Evolutionary conservation across 2,329 filamentous ascomycete genomes (phyloP), one percentile per base, ranked within the genome.

Genomic region (Ustulina deusta): DNA sequence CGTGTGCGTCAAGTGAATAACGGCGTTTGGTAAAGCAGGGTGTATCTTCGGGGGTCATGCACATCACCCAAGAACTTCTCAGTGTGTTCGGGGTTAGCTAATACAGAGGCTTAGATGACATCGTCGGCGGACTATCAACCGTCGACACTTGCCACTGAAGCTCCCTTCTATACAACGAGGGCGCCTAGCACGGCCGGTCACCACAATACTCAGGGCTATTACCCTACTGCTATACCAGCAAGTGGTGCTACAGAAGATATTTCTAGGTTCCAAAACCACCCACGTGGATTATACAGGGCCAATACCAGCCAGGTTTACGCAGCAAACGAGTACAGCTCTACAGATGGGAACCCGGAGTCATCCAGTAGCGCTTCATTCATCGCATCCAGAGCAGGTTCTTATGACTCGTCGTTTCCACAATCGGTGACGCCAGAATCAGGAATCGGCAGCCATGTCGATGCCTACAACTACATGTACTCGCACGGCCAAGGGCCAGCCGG

Each of bases 401-500:
- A 75, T 59, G 70, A 73, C 49, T 73, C 71, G 56, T 65, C 74
- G 20, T 74, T 72, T 52, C 71, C 62, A 3, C 69, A 75, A 58
- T 32, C 69, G 3, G 68, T 74, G 49, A 68, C 71, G 3, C 60
- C 72, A 5, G 75, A 73, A 6, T 66, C 74, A 6, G 74, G 74
- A 54, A 29, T 68, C 1, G 13, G 66, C 55, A 69, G 69, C 6
- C 67, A 69, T 13, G 46, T 70, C 7, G 74, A 75, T 38, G 62
- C 71, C 22, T 76, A 76, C 56, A 69, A 66, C 32, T 73, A 75
- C 51, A 66, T 71, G 48, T 76, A 74, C 65, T 69, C 70, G n/a
- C 73, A 72, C 20, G 46, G 63, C n/a, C 74, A 74, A 40, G 70
- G 70, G n/a, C 22, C 71, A n/a, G 61, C 60, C 2, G 66, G 55